phyloP scores from a whole-genome alignment of 352 stramenopile genomes.

The Globisporangium spinosum region DNA sequence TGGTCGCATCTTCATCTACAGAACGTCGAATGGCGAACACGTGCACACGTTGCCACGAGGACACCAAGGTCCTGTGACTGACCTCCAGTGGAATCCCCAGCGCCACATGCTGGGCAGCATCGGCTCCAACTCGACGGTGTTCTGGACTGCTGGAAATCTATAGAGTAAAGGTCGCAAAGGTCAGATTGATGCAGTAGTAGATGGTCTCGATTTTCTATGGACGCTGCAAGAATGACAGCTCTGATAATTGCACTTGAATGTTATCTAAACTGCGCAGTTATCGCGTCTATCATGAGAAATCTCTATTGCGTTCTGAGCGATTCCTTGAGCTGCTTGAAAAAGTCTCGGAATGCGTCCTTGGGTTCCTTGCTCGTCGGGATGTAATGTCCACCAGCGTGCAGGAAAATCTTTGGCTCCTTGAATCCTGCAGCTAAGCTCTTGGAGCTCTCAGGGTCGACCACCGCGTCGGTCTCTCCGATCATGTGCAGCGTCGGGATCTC shows the following conservation, averaged over 20 bases:
- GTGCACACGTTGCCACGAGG: conserved; percentile 51
- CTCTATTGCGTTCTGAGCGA: neutral
- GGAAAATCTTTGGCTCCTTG: conserved; percentile 44
- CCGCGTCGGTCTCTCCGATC: conserved; percentile 73
- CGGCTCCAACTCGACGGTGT: conserved; percentile 67
- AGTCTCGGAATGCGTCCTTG: conserved; percentile 68
- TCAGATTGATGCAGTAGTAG: too few species aligned
- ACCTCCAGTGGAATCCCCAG: conserved; percentile 83
- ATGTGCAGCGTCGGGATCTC: conserved; percentile 73
- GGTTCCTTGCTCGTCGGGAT: conserved; percentile 84
- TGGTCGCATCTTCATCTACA: conserved; percentile 72
- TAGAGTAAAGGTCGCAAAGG: neutral
- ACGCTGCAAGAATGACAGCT: neutral
- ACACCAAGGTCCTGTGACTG: conserved; percentile 59
- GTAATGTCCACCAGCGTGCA: conserved; percentile 78
- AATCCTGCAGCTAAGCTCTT: conserved; percentile 55
- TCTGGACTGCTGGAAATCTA: conserved; percentile 49
- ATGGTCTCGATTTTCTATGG: too few species aligned
- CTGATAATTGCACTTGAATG: neutral
- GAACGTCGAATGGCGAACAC: conserved; percentile 48
- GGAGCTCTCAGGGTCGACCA: conserved; percentile 58
- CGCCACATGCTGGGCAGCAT: conserved; percentile 73
- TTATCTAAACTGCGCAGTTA: neutral
- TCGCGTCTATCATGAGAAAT: neutral
- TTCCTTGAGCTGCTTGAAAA: conserved; percentile 50